Conservation (phyloP, 495 filamentous ascomycete species). For the Parmelia sp. region DNA sequence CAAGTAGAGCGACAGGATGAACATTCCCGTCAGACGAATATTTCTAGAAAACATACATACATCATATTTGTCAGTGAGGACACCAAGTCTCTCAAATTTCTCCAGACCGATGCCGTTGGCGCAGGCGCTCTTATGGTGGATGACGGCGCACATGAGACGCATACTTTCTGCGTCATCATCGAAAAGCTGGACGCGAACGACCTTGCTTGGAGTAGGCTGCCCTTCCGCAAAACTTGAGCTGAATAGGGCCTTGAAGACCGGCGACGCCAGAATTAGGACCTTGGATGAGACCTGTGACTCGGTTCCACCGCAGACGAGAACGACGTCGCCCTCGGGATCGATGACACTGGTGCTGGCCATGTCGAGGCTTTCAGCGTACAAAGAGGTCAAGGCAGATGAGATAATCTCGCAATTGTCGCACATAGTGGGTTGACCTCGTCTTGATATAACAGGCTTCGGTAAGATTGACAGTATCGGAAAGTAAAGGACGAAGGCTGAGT, state of each 20-base stretch:
- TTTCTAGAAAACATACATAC: not conserved
- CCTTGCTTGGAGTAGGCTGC: not conserved
- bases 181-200: not conserved
- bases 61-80: slow-evolving; percentile 6
- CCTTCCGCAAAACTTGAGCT: slow-evolving; percentile 27
- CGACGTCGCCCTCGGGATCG: slow-evolving; percentile 11
- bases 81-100: slow-evolving; percentile 1
- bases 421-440: not conserved
- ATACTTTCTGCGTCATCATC: slow-evolving; percentile 10
- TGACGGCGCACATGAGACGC: slow-evolving; percentile 1
- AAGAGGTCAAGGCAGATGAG: not conserved
- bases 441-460: not conserved
- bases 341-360: slow-evolving; percentile 7
- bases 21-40: not conserved
- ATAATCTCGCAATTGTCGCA: not conserved
- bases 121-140: slow-evolving; percentile 1
- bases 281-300: slow-evolving; percentile 15
- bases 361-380: not conserved
- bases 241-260: slow-evolving; percentile 17
- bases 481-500: not conserved
- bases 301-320: not conserved
- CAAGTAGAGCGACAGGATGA: not conserved
- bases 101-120: not conserved
- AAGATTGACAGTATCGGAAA: not conserved
- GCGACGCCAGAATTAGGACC: slow-evolving; percentile 13